These are phyloP conservation scores for Asterochloris sp. DNA, from an alignment of 139 green algal genomes.

Conservation along the genomic window DNA sequence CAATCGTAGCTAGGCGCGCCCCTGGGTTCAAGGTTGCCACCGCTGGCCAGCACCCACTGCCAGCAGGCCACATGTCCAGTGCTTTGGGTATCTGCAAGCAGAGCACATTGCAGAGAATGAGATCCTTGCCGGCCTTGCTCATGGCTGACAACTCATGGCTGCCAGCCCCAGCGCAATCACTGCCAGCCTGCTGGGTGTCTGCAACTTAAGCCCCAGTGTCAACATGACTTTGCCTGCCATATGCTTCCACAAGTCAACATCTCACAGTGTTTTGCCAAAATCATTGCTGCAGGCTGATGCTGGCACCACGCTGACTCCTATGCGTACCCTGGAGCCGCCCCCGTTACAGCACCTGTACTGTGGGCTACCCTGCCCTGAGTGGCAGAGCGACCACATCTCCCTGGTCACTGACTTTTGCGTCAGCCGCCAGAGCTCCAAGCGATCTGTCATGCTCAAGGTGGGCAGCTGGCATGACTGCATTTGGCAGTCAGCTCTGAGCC, in stretches of 20 bases:
- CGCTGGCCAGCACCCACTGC: too few relatives aligned
- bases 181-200: background rate
- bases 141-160: too few relatives aligned
- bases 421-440: background rate
- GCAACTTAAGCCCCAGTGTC: background rate
- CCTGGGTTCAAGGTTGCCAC: too few relatives aligned
- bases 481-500: too few relatives aligned
- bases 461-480: too few relatives aligned
- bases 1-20: too few relatives aligned
- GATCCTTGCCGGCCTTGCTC: background rate
- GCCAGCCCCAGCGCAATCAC: background rate
- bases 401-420: constrained; percentile 52
- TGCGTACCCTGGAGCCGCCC: constrained; percentile 49
- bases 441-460: background rate
- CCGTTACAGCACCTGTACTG: constrained; percentile 43
- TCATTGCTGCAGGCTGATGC: background rate
- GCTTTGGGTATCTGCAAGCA: too few relatives aligned
- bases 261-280: background rate
- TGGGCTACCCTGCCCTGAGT: constrained; percentile 44
- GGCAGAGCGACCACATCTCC: constrained; percentile 54
- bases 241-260: background rate
- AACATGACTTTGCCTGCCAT: background rate
- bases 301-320: constrained; percentile 35
- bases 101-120: too few relatives aligned
- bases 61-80: too few relatives aligned